A percentile compares a stretch with the other conserved stretches of the same genome.
These are phyloP conservation scores for Phytophthora quininea DNA, from an alignment of 352 stramenopile species.

Conservation along the genomic window DNA sequence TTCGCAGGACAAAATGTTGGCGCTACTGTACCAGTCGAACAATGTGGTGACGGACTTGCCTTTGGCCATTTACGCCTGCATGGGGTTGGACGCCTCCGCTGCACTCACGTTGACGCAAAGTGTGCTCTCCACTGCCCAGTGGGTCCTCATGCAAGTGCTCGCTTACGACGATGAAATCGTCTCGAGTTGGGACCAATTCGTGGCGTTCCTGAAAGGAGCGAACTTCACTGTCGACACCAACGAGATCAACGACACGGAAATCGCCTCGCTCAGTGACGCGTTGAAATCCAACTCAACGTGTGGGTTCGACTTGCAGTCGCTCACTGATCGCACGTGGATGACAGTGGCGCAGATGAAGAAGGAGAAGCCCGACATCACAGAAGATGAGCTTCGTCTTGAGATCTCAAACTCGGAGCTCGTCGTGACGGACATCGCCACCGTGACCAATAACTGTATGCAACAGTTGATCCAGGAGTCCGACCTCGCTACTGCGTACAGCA, in stretches of 20 bases:
- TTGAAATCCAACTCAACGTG: slow-evolving; percentile 42
- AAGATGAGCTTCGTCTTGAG: slow-evolving; percentile 39
- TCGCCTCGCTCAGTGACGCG: slow-evolving; percentile 26
- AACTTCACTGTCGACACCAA: slow-evolving; percentile 16
- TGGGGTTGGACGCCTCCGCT: slow-evolving; percentile 5
- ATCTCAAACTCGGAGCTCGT: slow-evolving; percentile 19
- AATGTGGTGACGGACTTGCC: slow-evolving; percentile 25
- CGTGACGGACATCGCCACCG: slow-evolving; percentile 36
- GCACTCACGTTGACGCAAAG: slow-evolving; percentile 10
- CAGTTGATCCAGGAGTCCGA: slow-evolving; percentile 18
- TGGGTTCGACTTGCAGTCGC: slow-evolving; percentile 38
- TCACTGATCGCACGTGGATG: slow-evolving; percentile 44
- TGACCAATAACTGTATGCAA: slow-evolving; percentile 38
- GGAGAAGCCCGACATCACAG: slow-evolving; percentile 19
- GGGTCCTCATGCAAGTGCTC: slow-evolving; percentile 19
- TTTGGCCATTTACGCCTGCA: slow-evolving; percentile 16
- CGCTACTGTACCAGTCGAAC: slow-evolving; percentile 45
- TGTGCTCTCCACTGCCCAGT: slow-evolving; percentile 20
- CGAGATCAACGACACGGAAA: slow-evolving; percentile 27
- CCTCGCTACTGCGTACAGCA: slow-evolving; percentile 11
- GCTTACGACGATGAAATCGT: slow-evolving; percentile 14
- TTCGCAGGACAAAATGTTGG: slow-evolving; percentile 40
- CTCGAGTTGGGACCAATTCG: slow-evolving; percentile 24
- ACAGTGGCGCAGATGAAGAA: slow-evolving; percentile 41
- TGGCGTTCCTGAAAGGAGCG: slow-evolving; percentile 10